A percentile compares a stretch with the other conserved stretches of the same genome.
Conservation (phyloP, 257 asterid genomes). For the Pogostemon cablin region DNA sequence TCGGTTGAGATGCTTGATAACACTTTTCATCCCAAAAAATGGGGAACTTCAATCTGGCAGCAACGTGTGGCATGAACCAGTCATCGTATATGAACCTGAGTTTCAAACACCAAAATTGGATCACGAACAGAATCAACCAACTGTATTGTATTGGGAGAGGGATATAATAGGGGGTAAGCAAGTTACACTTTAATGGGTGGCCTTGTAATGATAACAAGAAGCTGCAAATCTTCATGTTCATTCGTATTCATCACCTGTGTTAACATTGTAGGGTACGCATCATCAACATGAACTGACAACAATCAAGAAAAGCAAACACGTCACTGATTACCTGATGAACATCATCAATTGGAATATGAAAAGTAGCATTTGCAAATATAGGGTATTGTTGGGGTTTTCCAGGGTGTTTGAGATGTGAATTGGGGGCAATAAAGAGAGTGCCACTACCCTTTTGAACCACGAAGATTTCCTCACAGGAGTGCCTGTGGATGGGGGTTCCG, state of each 20-base stretch:
- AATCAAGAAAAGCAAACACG: background rate
- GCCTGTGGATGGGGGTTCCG: conserved; percentile 77
- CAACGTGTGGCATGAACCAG: conserved; percentile 79
- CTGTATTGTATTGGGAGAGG: background rate
- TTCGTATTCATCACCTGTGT: conserved; percentile 63
- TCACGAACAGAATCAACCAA: too few species aligned
- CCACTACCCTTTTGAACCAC: conserved; percentile 72
- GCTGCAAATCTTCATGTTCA: conserved; percentile 56
- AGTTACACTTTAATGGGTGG: conserved; percentile 83
- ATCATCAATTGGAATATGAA: conserved; percentile 65
- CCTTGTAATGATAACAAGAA: conserved; percentile 62
- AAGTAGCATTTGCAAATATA: conserved; percentile 61
- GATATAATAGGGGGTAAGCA: background rate
- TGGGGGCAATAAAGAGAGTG: conserved; percentile 61
- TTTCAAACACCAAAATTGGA: conserved; percentile 17
- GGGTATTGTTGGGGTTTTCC: conserved; percentile 61
- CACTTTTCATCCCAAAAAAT: conserved; percentile 62
- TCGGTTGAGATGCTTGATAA: conserved; percentile 42
- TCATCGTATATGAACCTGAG: conserved; percentile 72
- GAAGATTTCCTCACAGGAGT: conserved; percentile 78
- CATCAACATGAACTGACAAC: background rate
- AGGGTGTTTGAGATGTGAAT: conserved; percentile 56
- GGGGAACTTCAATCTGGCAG: conserved; percentile 68
- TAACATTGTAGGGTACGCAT: background rate
- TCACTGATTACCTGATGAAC: conserved; percentile 61